Conservation (phyloP, 257 asterid species). For the Capsicum chinense region DNA sequence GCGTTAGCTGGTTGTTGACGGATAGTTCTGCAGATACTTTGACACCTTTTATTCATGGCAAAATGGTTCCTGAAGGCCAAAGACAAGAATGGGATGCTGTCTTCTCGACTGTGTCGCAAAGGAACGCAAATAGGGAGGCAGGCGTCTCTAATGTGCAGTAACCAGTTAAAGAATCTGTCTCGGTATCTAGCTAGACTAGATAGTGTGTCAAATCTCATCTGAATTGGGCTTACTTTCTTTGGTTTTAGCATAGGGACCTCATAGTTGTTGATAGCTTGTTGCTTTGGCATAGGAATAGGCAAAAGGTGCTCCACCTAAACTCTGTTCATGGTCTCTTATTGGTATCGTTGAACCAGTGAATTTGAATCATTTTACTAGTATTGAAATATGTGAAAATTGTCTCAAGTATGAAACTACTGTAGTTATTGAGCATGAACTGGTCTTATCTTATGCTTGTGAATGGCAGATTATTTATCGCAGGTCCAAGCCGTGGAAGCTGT, state of each 20-base stretch:
- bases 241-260: neutral
- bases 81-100: slow-evolving; percentile 34
- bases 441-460: neutral
- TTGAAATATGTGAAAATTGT: neutral
- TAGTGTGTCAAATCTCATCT: neutral
- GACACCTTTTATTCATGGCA: slow-evolving; percentile 21
- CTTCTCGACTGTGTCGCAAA: slow-evolving; percentile 29
- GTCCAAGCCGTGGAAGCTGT: neutral
- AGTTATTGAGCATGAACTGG: neutral
- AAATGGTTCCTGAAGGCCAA: slow-evolving; percentile 9
- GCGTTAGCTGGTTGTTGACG: slow-evolving; percentile 30
- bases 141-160: neutral
- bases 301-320: neutral
- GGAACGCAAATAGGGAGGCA: neutral
- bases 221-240: neutral
- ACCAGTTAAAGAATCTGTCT: neutral
- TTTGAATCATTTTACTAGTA: neutral
- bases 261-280: neutral
- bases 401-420: neutral
- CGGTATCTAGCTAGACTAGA: neutral
- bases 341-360: neutral
- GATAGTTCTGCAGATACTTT: slow-evolving; percentile 32
- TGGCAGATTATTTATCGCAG: neutral
- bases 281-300: neutral
- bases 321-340: neutral